Percentiles rank a stretch among this genome's conserved stretches.
Conservation (phyloP, 2,329 filamentous ascomycete genomes). For the Xylariales sp. region DNA sequence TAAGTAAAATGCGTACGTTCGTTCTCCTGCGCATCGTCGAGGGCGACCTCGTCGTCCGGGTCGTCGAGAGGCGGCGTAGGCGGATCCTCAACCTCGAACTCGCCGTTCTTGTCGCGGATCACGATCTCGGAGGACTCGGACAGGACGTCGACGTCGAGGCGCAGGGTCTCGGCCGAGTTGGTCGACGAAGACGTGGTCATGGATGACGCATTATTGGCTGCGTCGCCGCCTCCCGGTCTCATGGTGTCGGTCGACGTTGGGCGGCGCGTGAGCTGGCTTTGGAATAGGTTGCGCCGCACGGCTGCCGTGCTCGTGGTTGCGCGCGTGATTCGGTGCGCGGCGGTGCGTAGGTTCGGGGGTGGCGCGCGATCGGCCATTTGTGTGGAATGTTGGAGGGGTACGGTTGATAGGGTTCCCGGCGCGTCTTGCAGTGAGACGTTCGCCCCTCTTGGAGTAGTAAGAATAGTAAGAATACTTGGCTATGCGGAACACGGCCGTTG, state of each 20-base stretch:
- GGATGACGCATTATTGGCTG: neutral
- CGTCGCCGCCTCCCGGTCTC: conserved; percentile 7
- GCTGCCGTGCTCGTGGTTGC: conserved; percentile 46
- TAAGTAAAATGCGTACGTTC: conserved; percentile 58
- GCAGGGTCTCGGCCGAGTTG: conserved; percentile 59
- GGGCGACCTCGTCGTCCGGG: conserved; percentile 64
- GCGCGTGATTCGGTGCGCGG: conserved; percentile 41
- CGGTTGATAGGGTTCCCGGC: neutral
- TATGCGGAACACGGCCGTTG: neutral
- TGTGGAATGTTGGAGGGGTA: conserved; percentile 6
- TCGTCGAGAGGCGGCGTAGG: conserved; percentile 65
- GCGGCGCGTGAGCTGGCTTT: conserved; percentile 67
- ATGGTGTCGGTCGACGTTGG: conserved; percentile 54
- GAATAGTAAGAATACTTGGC: conserved; percentile 14
- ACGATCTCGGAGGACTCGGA: conserved; percentile 66
- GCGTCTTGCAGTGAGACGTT: neutral
- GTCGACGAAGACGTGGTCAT: conserved; percentile 47
- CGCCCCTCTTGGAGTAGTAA: neutral
- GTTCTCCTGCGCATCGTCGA: conserved; percentile 68
- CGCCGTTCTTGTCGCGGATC: conserved; percentile 71
- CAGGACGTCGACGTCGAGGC: conserved; percentile 61
- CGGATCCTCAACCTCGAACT: conserved; percentile 70
- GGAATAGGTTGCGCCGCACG: conserved; percentile 69
- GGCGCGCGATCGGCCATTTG: conserved; percentile 48
- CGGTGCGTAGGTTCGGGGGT: conserved; percentile 38